Percentiles rank a stretch among this genome's conserved stretches.
phyloP scores from a whole-genome alignment of 805 yeast genomes.

The Monosporozyma aquatica region DNA sequence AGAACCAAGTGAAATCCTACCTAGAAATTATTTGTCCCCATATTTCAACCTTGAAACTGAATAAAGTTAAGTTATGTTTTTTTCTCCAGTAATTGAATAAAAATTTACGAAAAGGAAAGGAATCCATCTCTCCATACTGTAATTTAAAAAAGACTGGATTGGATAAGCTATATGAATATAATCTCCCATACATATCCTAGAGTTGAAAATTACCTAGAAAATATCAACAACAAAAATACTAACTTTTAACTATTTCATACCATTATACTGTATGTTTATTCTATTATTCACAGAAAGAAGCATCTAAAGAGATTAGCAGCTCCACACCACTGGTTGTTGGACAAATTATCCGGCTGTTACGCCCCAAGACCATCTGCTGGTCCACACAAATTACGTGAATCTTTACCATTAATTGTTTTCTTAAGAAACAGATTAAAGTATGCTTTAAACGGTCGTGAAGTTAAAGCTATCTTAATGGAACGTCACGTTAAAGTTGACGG shows the following conservation, averaged over 20 bases:
- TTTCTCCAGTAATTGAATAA: too few relatives aligned
- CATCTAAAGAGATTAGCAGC: slow-evolving; percentile 99
- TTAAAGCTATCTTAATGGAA: slow-evolving; percentile 96
- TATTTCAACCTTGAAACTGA: too few relatives aligned
- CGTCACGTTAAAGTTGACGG: slow-evolving; percentile 98
- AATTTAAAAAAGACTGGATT: too few relatives aligned
- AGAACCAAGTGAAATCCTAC: too few relatives aligned
- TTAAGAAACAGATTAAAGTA: slow-evolving; percentile 98
- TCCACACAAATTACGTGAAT: slow-evolving; percentile 98
- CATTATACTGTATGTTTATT: not conserved
- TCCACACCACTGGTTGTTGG: slow-evolving; percentile 99
- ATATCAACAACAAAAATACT: not conserved
- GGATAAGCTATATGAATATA: too few relatives aligned
- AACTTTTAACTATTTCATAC: not conserved
- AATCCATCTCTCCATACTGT: too few relatives aligned
- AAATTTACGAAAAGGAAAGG: too few relatives aligned
- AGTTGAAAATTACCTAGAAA: too few relatives aligned
- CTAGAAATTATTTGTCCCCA: too few relatives aligned
- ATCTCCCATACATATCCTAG: too few relatives aligned
- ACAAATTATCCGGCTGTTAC: slow-evolving; percentile 98
- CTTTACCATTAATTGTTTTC: slow-evolving; percentile 93
- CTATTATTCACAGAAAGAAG: slow-evolving; percentile 74
- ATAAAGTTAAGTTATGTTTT: too few relatives aligned
- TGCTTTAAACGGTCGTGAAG: slow-evolving; percentile 98
- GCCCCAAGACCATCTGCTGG: slow-evolving; percentile 99